These are phyloP conservation scores for Leucocoprinus sp. DNA, from an alignment of 768 basidiomycete genomes.

Conservation along the genomic window DNA sequence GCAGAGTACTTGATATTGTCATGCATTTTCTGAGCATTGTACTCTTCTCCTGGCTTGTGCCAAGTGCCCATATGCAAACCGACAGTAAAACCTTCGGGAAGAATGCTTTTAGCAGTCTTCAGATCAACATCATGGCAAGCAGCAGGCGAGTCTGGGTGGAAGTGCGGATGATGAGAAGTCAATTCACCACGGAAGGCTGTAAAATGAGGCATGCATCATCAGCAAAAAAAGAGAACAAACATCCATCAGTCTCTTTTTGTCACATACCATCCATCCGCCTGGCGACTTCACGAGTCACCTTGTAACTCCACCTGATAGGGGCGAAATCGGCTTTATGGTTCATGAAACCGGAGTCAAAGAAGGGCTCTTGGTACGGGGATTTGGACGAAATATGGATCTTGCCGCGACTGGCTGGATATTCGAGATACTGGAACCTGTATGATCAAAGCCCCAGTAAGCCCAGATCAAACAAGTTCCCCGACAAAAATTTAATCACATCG, in stretches of 20 bases:
- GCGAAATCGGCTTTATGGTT: constrained; percentile 72
- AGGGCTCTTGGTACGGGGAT: constrained; percentile 55
- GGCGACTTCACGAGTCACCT: constrained; percentile 66
- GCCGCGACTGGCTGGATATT: constrained; percentile 69
- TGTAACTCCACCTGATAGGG: constrained; percentile 71
- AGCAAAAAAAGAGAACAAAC: background rate
- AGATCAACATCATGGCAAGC: constrained; percentile 57
- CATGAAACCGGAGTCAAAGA: constrained; percentile 73
- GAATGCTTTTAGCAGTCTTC: constrained; percentile 52
- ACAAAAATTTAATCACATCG: background rate
- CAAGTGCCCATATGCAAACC: constrained; percentile 59
- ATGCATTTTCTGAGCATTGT: constrained; percentile 48
- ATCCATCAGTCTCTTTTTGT: no score
- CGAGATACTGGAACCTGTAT: constrained; percentile 59
- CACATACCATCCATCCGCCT: constrained; percentile 60
- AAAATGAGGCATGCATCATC: background rate
- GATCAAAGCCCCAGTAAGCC: background rate
- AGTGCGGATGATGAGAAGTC: constrained; percentile 65
- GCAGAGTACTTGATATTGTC: constrained; percentile 58
- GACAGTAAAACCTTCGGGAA: constrained; percentile 54
- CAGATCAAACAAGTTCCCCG: background rate
- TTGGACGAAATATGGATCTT: constrained; percentile 60
- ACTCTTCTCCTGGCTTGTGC: constrained; percentile 40
- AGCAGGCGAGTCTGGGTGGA: constrained; percentile 62
- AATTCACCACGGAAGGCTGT: constrained; percentile 65